Evolutionary conservation across 1,284 basidiomycete species (phyloP).

Genomic region (Coniferiporia weirii): DNA sequence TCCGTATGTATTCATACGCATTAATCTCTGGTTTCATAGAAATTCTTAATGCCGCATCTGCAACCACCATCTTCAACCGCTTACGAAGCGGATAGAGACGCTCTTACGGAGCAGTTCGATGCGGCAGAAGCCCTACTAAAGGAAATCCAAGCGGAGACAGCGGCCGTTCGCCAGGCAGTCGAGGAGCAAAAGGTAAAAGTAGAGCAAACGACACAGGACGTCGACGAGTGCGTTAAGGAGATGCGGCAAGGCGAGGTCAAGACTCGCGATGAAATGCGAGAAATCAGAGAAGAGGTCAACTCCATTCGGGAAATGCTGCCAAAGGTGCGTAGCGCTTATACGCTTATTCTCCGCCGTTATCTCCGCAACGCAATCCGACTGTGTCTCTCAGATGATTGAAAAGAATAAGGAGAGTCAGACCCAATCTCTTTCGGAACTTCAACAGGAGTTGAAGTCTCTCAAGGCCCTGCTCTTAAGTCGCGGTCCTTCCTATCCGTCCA

Average conservation of each 20-base stretch:
- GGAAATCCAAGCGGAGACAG: conserved; percentile 77
- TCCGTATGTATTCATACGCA: neutral
- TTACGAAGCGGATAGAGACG: conserved; percentile 85
- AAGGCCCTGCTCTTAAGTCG: conserved; percentile 89
- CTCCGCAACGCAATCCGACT: conserved; percentile 2
- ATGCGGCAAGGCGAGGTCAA: conserved; percentile 76
- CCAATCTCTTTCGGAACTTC: conserved; percentile 78
- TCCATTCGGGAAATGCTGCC: conserved; percentile 89
- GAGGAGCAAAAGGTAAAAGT: conserved; percentile 82
- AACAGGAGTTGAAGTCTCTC: conserved; percentile 92
- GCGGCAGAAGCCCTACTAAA: conserved; percentile 80
- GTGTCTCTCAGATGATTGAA: conserved; percentile 74
- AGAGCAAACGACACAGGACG: conserved; percentile 72
- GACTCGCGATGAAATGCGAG: conserved; percentile 86
- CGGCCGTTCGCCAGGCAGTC: conserved; percentile 68
- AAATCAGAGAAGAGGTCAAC: conserved; percentile 88
- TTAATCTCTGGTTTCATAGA: conserved; percentile 43
- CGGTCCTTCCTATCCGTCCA: conserved; percentile 46
- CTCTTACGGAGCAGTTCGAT: conserved; percentile 88
- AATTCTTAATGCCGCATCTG: conserved; percentile 90
- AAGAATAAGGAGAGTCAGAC: conserved; percentile 84
- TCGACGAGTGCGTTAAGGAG: conserved; percentile 72
- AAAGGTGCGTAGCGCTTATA: conserved; percentile 48
- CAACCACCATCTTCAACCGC: conserved; percentile 85
- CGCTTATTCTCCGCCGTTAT: neutral